These are phyloP conservation scores for Tulasnella sp. DNA, from an alignment of 768 basidiomycete genomes.

Conservation along the genomic window DNA sequence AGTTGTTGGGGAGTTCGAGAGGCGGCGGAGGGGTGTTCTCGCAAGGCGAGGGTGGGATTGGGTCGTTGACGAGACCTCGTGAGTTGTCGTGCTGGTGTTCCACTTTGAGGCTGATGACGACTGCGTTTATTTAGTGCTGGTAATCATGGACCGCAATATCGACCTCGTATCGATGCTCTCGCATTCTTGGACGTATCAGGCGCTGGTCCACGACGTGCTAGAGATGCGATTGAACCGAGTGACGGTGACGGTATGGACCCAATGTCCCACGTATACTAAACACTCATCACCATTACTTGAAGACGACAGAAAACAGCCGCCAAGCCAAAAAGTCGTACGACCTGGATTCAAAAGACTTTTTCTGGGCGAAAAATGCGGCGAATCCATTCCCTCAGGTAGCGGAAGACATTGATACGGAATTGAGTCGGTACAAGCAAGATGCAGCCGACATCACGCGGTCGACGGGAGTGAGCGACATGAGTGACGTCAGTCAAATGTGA, in stretches of 20 bases:
- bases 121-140: constrained; percentile 49
- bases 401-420: constrained; percentile 86
- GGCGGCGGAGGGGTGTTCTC: constrained; percentile 45
- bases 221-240: constrained; percentile 96
- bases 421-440: constrained; percentile 76
- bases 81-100: constrained; percentile 24
- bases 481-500: constrained; percentile 87
- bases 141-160: constrained; percentile 88
- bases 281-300: background rate
- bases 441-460: constrained; percentile 93
- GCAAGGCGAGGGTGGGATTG: constrained; percentile 70
- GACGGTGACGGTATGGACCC: constrained; percentile 42
- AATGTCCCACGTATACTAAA: background rate
- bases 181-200: constrained; percentile 99
- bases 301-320: constrained; percentile 39
- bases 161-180: constrained; percentile 88
- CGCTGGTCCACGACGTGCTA: constrained; percentile 92
- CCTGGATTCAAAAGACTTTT: constrained; percentile 96
- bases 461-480: constrained; percentile 91
- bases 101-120: background rate
- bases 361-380: constrained; percentile 94
- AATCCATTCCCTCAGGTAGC: constrained; percentile 98
- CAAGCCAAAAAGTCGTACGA: constrained; percentile 72
- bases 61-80: constrained; percentile 82
- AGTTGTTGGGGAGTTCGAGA: constrained; percentile 39